These are phyloP conservation scores for Penicillium sp. DNA, from an alignment of 2,329 filamentous ascomycete species.

Conservation along the genomic window DNA sequence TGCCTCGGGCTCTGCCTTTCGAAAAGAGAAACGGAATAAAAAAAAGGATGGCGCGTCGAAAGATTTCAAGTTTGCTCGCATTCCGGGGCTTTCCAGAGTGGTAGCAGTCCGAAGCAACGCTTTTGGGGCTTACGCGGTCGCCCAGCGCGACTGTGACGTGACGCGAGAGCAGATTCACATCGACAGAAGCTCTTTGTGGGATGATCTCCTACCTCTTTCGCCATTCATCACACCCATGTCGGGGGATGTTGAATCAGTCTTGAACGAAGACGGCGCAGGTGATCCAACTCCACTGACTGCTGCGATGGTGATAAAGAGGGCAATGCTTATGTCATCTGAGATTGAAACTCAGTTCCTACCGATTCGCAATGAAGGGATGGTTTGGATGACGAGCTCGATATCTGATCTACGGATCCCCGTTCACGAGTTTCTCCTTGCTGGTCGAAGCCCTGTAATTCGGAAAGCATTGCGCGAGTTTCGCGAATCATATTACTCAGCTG, in stretches of 20 bases:
- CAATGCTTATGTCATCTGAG: constrained; percentile 40
- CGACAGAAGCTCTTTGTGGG: constrained; percentile 62
- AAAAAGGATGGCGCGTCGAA: constrained; percentile 71
- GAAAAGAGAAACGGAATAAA: constrained; percentile 73
- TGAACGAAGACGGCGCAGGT: constrained; percentile 37
- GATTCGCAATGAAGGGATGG: constrained; percentile 23
- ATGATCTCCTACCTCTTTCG: constrained; percentile 64
- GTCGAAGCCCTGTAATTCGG: constrained; percentile 65
- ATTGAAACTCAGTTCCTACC: constrained; percentile 38
- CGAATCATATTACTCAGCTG: constrained; percentile 48
- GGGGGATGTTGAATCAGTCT: constrained; percentile 37
- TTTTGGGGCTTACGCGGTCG: constrained; percentile 82
- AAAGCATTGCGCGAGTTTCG: constrained; percentile 55
- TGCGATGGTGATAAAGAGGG: constrained; percentile 32
- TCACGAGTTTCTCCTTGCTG: constrained; percentile 74
- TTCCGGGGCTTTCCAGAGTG: constrained; percentile 81
- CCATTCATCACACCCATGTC: constrained; percentile 56
- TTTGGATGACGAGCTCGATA: constrained; percentile 49
- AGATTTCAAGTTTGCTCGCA: constrained; percentile 90
- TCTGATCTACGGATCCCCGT: constrained; percentile 70
- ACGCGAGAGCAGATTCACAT: constrained; percentile 67
- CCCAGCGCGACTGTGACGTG: constrained; percentile 77
- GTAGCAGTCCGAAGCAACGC: constrained; percentile 78
- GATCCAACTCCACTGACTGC: constrained; percentile 21
- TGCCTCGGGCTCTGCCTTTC: constrained; percentile 87